Base-by-base conservation (phyloP, 495 filamentous ascomycete genomes). In the Sordaria brevicollis region DNA sequence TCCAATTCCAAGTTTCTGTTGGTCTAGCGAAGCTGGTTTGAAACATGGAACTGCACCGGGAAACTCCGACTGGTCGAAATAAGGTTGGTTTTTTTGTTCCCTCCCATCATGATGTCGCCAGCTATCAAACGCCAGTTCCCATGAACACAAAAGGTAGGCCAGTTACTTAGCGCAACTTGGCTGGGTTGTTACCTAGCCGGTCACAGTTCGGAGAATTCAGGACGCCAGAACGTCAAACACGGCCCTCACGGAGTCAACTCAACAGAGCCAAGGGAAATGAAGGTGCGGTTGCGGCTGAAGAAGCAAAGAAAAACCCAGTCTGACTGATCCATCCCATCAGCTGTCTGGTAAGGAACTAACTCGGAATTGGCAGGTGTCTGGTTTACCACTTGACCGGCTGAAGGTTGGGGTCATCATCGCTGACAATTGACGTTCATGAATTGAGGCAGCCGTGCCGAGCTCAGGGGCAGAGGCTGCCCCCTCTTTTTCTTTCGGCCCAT, bases 1-100 rank as follows among this genome's bases (percentile, higher is more conserved):
- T 67, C 34, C 62, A 66, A 70, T 65, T 49, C 25, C 67, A 71
- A 71, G 49, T 43, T 39, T 68, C 66, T 49, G 31, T 17, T 65
- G 43, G 33, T 68, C 54, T 15, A 65, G 67, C 35, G 19, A 39
- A 38, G 67, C 67, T 57, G 25, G 49, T 3, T 62, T 62, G 49
- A 62, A 57, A 62, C 49, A 62, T 31, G 49, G 49, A 62, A 29
- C 25, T 31, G 49, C 49, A 3, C 49, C 1, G 2, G 25, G 25
- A 62, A 62, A 62, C 49, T 62, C 49, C 49, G 49, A 62, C 25
- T 62, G 25, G 13, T 29, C 33, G 25, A 31, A 57, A 54, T 29
- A 25, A 21, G 1, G n/a, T n/a, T n/a, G n/a, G n/a, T n/a, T n/a
- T n/a, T n/a, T 17, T 29, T 13, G 5, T 57, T 17, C 17, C 19